Evolutionary conservation across 306 rosid genomes (phyloP).

Genomic region (Citrullus mucosospermus): DNA sequence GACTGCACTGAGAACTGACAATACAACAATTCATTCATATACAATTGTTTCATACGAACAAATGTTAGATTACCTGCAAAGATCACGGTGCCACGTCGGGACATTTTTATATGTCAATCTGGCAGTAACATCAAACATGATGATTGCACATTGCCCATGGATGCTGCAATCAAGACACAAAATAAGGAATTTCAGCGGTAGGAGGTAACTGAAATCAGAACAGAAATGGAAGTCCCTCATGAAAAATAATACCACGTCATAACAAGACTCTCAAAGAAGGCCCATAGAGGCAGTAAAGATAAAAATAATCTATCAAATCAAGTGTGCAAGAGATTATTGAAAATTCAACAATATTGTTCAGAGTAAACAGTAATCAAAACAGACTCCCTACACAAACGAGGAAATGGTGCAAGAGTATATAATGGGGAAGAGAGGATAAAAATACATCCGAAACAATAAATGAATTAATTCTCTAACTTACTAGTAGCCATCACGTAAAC

Average conservation of each 20-base stretch:
- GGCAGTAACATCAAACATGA: constrained; percentile 74
- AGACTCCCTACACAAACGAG: neutral
- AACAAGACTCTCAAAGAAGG: neutral
- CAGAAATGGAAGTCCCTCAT: neutral
- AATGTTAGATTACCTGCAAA: constrained; percentile 16
- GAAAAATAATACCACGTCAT: neutral
- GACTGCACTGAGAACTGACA: neutral
- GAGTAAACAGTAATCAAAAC: neutral
- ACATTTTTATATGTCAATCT: constrained; percentile 65
- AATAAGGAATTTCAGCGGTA: neutral
- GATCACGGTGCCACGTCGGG: constrained; percentile 76
- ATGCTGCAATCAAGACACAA: constrained; percentile 25
- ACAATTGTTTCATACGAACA: neutral
- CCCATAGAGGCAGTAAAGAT: neutral
- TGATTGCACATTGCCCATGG: constrained; percentile 68
- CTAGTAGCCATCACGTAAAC: constrained; percentile 80
- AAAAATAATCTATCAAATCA: neutral
- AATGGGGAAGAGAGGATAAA: neutral
- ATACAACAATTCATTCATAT: neutral
- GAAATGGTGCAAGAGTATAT: neutral
- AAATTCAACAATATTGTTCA: neutral
- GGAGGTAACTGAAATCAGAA: neutral
- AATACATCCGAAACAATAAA: neutral
- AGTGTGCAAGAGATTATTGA: neutral
- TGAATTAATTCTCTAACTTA: constrained; percentile 14